Evolutionary conservation across 352 stramenopile genomes (phyloP), one percentile per base, ranked within the genome.

Genomic region (Phytophthora uliginosa): DNA sequence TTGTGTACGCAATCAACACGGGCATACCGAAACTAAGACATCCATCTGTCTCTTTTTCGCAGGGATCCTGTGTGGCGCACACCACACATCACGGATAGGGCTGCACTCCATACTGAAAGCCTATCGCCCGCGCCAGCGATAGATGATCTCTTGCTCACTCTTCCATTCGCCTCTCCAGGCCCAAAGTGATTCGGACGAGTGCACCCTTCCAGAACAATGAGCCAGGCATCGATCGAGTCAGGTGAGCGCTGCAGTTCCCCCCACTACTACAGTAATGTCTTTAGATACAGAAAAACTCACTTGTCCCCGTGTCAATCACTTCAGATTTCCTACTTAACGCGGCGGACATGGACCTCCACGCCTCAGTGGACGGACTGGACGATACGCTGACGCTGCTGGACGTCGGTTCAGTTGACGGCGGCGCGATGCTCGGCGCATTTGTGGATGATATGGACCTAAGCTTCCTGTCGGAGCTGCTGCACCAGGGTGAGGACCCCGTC

Each of bases 401-500:
- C 66, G 59, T 57, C 24, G 57, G 55, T n/a, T 40, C 24, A 0
- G 61, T 52, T 1, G 42, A 62, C 34, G 52, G 40, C 4, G 56
- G 59, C 66, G 59, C 54, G 5, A 48, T 71, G 59, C 48, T 74
- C 20, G 66, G 40, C n/a, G 52, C 65, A 6, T 60, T 36, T 3
- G 62, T 77, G 48, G 70, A 81, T 36, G 74, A 78, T 55, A 47
- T 78, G 47, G 74, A 81, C 59, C 26, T 81, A 61, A 73, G 47
- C 12, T 81, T 76, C 59, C 53, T 81, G 2, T 76, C 70, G 24
- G 70, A 81, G 20, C 40, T 78, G 36, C 66, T 82, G 24, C 62
- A 72, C 7, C 52, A 66, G 59, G 50, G 56, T 20, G 71, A 78
- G 1, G 71, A 78, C 0, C 54, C 59, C 3, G 61, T 78, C 7